Conservation (phyloP, 108 stramenopile species). For the Halocafeteria seosinensis region DNA sequence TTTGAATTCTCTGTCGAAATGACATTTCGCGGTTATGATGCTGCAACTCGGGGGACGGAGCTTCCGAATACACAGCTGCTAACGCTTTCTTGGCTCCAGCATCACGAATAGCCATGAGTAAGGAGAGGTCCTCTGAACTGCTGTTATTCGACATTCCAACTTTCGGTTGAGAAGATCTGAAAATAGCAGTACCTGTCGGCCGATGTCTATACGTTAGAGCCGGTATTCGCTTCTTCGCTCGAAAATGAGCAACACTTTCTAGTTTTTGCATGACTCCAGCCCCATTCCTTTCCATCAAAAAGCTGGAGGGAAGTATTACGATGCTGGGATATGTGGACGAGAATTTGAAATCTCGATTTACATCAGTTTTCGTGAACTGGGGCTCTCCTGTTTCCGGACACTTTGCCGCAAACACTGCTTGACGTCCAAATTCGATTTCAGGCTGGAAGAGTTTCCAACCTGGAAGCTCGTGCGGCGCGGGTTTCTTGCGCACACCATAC, state of each 20-base stretch:
- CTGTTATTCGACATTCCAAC: slow-evolving; percentile 78
- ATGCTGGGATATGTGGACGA: slow-evolving; percentile 24
- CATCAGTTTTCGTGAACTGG: not conserved
- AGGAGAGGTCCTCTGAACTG: slow-evolving; percentile 54
- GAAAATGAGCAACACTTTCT: slow-evolving; percentile 18
- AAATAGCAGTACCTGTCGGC: slow-evolving; percentile 46
- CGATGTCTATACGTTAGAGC: slow-evolving; percentile 23
- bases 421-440: not conserved
- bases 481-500: too few species aligned
- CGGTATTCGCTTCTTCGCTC: slow-evolving; percentile 32
- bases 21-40: not conserved
- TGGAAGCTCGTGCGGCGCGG: too few species aligned
- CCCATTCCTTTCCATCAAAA: slow-evolving; percentile 15
- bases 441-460: too few species aligned
- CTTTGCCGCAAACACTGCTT: not conserved
- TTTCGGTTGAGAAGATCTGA: slow-evolving; percentile 83
- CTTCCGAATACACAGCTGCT: not conserved
- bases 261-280: slow-evolving; percentile 26
- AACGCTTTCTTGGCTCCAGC: not conserved
- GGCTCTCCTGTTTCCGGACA: not conserved
- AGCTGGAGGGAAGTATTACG: slow-evolving; percentile 23
- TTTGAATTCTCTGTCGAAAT: not conserved
- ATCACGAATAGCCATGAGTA: not conserved
- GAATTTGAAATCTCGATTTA: slow-evolving; percentile 2
- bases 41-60: not conserved